A percentile compares a stretch with the other conserved stretches of the same genome.
Conservation (phyloP, 2,329 filamentous ascomycete genomes). For the Aureobasidium namibiae region DNA sequence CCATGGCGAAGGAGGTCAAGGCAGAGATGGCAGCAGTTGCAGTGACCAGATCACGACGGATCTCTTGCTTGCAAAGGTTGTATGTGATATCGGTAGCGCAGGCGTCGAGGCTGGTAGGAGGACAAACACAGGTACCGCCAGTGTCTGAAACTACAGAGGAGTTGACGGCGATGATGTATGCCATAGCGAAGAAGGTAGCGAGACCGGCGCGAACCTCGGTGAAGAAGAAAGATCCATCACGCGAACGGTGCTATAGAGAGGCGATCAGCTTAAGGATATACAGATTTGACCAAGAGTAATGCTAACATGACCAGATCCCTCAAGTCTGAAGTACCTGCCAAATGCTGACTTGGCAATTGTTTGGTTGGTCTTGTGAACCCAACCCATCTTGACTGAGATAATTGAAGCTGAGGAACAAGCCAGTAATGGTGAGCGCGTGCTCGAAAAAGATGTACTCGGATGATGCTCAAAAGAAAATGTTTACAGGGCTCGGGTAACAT, state of each 20-base stretch:
- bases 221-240: slow-evolving; percentile 68
- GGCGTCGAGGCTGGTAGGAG: slow-evolving; percentile 38
- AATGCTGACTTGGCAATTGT: slow-evolving; percentile 57
- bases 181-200: slow-evolving; percentile 62
- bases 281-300: slow-evolving; percentile 11
- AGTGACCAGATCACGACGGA: slow-evolving; percentile 74
- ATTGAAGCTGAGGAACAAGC: neutral
- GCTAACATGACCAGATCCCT: slow-evolving; percentile 69
- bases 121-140: slow-evolving; percentile 70
- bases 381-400: slow-evolving; percentile 14
- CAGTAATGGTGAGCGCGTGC: neutral
- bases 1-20: slow-evolving; percentile 74
- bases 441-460: neutral
- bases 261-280: slow-evolving; percentile 15
- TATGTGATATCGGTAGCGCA: slow-evolving; percentile 53
- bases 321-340: slow-evolving; percentile 69
- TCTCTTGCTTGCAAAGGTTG: slow-evolving; percentile 49
- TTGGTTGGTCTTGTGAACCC: slow-evolving; percentile 21
- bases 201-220: slow-evolving; percentile 78
- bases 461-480: neutral
- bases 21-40: slow-evolving; percentile 77
- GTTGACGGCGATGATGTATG: slow-evolving; percentile 68
- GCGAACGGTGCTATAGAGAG: slow-evolving; percentile 51
- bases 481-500: neutral
- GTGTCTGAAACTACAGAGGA: slow-evolving; percentile 57